Percentiles rank a stretch among this genome's conserved stretches.
phyloP scores from a whole-genome alignment of 345 rosid genomes.

The Citrus australasica region DNA sequence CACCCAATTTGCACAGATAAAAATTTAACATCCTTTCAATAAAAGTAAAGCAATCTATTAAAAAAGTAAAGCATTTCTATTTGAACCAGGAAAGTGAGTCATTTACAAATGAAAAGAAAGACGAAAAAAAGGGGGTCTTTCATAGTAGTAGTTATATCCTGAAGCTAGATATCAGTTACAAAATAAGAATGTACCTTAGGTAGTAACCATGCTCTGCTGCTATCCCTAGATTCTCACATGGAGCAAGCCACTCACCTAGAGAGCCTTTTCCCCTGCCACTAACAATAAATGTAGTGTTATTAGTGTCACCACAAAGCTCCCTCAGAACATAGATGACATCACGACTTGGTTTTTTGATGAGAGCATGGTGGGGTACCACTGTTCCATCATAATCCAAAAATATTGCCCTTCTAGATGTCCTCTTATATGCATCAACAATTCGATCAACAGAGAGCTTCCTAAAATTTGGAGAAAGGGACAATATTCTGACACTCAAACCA shows the following conservation, averaged over 20 bases:
- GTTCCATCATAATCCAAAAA: slow-evolving; percentile 52
- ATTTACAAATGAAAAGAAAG: background rate
- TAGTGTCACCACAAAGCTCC: slow-evolving; percentile 34
- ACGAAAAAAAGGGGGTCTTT: background rate
- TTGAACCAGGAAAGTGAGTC: background rate
- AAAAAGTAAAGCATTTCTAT: background rate
- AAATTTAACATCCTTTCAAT: background rate
- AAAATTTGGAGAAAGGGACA: slow-evolving; percentile 42
- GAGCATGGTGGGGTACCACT: slow-evolving; percentile 27
- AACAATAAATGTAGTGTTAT: slow-evolving; percentile 40
- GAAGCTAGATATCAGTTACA: background rate
- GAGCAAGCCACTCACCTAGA: slow-evolving; percentile 39
- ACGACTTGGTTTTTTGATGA: slow-evolving; percentile 28
- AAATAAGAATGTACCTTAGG: slow-evolving; percentile 28
- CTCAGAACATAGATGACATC: slow-evolving; percentile 34
- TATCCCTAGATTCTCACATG: slow-evolving; percentile 44
- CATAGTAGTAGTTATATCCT: too few species aligned
- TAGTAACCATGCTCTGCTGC: slow-evolving; percentile 55
- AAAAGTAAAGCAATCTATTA: background rate
- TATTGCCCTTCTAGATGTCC: slow-evolving; percentile 35
- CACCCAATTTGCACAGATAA: background rate
- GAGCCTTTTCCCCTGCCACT: slow-evolving; percentile 44
- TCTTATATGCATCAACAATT: slow-evolving; percentile 29
- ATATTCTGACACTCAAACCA: slow-evolving; percentile 39
- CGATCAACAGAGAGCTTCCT: slow-evolving; percentile 34